Evolutionary conservation across 768 basidiomycete species (phyloP).

Genomic region (Mycena pura): DNA sequence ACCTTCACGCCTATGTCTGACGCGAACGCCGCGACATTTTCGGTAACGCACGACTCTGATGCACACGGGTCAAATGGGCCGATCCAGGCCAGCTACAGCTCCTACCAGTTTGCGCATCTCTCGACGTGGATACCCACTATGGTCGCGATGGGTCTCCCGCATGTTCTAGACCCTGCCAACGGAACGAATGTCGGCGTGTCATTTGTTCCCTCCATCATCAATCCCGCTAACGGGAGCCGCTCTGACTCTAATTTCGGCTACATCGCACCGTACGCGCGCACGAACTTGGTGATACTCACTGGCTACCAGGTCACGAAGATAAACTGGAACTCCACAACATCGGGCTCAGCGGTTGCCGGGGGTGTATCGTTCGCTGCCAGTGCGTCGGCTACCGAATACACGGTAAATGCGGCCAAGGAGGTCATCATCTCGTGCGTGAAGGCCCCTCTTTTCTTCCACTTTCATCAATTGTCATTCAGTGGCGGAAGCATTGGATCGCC

Average conservation of each 20-base stretch:
- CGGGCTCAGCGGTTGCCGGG: constrained; percentile 20
- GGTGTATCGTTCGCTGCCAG: constrained; percentile 24
- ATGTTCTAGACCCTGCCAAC: constrained; percentile 22
- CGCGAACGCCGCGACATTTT: constrained; percentile 9
- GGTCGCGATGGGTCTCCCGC: constrained; percentile 23
- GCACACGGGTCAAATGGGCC: constrained; percentile 25
- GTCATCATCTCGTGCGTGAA: constrained; percentile 26
- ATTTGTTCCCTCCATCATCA: constrained; percentile 26
- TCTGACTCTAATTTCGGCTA: constrained; percentile 28
- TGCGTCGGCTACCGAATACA: constrained; percentile 11
- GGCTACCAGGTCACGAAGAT: constrained; percentile 25
- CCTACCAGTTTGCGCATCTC: constrained; percentile 22
- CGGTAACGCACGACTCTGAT: constrained; percentile 17
- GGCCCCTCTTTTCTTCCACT: neutral
- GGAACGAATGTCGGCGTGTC: constrained; percentile 22
- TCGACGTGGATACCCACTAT: constrained; percentile 25
- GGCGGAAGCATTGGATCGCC: constrained; percentile 24
- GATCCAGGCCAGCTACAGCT: constrained; percentile 26
- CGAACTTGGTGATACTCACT: constrained; percentile 25
- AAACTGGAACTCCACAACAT: constrained; percentile 24
- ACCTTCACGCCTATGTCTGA: constrained; percentile 25
- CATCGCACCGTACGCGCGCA: constrained; percentile 19
- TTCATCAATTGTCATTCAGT: neutral
- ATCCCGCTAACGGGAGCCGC: constrained; percentile 23
- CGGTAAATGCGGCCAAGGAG: constrained; percentile 25